These are phyloP conservation scores for Colletotrichum tofieldiae DNA, from an alignment of 2,329 filamentous ascomycete species.

Conservation along the genomic window DNA sequence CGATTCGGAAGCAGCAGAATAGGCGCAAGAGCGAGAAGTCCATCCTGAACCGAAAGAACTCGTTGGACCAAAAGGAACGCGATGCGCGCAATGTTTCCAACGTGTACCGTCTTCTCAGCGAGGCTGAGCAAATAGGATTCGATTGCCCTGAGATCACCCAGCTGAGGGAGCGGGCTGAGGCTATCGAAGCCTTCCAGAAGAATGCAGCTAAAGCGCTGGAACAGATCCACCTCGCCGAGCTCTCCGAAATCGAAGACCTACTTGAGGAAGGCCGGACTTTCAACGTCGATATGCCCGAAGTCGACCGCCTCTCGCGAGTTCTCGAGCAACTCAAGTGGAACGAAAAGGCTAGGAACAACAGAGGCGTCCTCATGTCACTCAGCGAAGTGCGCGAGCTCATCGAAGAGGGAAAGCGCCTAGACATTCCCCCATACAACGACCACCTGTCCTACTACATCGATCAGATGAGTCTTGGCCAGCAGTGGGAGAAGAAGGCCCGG, in stretches of 20 bases:
- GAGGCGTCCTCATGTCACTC: conserved; percentile 78
- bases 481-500: conserved; percentile 94
- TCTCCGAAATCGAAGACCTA: conserved; percentile 87
- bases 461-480: conserved; percentile 81
- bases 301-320: conserved; percentile 84
- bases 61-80: conserved; percentile 83
- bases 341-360: conserved; percentile 78
- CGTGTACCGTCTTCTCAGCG: conserved; percentile 85
- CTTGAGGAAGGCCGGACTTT: conserved; percentile 92
- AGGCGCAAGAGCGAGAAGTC: conserved; percentile 94
- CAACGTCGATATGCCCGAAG: conserved; percentile 91
- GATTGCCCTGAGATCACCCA: conserved; percentile 92
- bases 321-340: conserved; percentile 93
- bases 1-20: conserved; percentile 97
- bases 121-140: conserved; percentile 91
- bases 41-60: conserved; percentile 78
- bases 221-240: conserved; percentile 74
- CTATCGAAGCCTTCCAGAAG: conserved; percentile 87
- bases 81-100: conserved; percentile 92
- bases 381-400: conserved; percentile 86
- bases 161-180: conserved; percentile 86
- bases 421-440: conserved; percentile 85
- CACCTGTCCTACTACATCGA: conserved; percentile 83
- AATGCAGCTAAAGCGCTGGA: conserved; percentile 81
- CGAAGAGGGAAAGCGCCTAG: conserved; percentile 81